phyloP scores from a whole-genome alignment of 805 yeast genomes.

The Ogataea pignaliae region DNA sequence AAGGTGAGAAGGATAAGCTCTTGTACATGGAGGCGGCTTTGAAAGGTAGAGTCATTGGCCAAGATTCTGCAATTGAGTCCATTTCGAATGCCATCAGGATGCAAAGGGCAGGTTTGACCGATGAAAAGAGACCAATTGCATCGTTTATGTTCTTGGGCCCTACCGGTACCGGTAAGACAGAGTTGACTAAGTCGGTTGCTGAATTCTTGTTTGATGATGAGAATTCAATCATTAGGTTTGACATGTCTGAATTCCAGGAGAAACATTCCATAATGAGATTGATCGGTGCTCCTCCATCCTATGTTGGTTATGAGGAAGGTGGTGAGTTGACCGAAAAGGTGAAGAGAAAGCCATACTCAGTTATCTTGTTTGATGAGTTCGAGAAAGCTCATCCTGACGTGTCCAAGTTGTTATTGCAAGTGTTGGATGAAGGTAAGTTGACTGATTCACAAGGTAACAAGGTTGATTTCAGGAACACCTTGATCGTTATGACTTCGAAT shows the following conservation, averaged over 20 bases:
- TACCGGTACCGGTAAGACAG: slow-evolving; percentile 98
- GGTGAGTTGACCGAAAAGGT: slow-evolving; percentile 97
- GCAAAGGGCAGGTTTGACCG: slow-evolving; percentile 94
- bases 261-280: slow-evolving; percentile 85
- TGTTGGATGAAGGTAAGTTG: slow-evolving; percentile 88
- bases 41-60: slow-evolving; percentile 82
- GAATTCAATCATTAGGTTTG: slow-evolving; percentile 82
- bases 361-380: slow-evolving; percentile 89
- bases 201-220: slow-evolving; percentile 90
- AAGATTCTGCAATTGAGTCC: slow-evolving; percentile 88
- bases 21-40: slow-evolving; percentile 81
- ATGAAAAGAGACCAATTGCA: slow-evolving; percentile 92
- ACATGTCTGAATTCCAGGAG: slow-evolving; percentile 98
- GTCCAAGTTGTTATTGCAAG: slow-evolving; percentile 86
- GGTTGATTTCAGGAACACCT: slow-evolving; percentile 90
- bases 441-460: slow-evolving; percentile 95
- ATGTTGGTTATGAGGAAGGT: slow-evolving; percentile 92
- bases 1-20: slow-evolving; percentile 90
- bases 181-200: slow-evolving; percentile 87
- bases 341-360: slow-evolving; percentile 90
- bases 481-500: slow-evolving; percentile 94
- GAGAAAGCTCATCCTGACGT: slow-evolving; percentile 97
- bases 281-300: slow-evolving; percentile 98
- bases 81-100: slow-evolving; percentile 92
- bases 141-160: slow-evolving; percentile 97